Conservation (phyloP, 768 basidiomycete genomes). For the Tylopilus sp. region DNA sequence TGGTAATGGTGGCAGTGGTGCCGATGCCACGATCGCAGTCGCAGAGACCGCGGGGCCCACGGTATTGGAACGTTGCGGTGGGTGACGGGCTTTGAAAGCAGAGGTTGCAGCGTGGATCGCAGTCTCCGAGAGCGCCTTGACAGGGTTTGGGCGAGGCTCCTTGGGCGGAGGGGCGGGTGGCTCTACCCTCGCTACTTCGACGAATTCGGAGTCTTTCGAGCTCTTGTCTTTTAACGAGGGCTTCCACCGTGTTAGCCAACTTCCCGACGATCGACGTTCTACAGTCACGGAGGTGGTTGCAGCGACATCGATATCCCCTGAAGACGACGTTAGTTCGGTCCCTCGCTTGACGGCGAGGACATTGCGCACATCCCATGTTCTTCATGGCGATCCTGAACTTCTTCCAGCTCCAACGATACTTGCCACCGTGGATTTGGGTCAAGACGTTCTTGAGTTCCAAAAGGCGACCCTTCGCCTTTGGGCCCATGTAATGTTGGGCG, state of each 20-base stretch:
- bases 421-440: constrained; percentile 69
- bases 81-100: constrained; percentile 26
- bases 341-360: neutral
- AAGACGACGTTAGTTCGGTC: neutral
- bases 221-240: constrained; percentile 35
- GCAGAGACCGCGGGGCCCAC: constrained; percentile 25
- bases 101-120: constrained; percentile 29
- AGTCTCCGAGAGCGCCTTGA: constrained; percentile 34
- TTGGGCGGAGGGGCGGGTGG: constrained; percentile 25
- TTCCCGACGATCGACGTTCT: constrained; percentile 44
- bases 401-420: constrained; percentile 83
- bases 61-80: constrained; percentile 30
- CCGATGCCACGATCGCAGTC: constrained; percentile 2
- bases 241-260: constrained; percentile 50
- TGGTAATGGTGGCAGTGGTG: constrained; percentile 19
- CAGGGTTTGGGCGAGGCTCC: constrained; percentile 32
- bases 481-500: constrained; percentile 72
- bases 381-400: constrained; percentile 74
- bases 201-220: constrained; percentile 32
- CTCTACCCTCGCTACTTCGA: constrained; percentile 29
- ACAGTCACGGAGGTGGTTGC: constrained; percentile 62
- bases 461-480: constrained; percentile 61
- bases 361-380: constrained; percentile 74
- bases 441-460: constrained; percentile 72
- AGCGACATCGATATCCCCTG: constrained; percentile 66